These are phyloP conservation scores for Oryza officinalis DNA, from an alignment of 176 grass and related monocot genomes.

Conservation along the genomic window DNA sequence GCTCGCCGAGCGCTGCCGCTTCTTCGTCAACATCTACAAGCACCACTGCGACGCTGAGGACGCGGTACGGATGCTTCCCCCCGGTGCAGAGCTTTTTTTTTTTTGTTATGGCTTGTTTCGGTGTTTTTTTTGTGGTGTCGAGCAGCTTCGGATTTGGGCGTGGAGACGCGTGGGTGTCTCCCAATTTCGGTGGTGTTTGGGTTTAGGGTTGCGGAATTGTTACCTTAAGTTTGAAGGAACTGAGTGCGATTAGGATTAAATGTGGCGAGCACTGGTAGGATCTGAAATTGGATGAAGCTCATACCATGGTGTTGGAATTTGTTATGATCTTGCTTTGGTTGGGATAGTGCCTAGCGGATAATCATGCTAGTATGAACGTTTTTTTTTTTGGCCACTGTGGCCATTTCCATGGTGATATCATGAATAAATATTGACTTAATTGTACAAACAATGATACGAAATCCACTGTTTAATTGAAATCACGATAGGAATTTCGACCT, in stretches of 20 bases:
- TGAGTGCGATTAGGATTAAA: constrained; percentile 37
- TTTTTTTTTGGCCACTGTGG: not conserved
- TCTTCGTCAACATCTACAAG: constrained; percentile 90
- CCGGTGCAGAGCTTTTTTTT: not conserved
- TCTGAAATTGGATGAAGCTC: constrained; percentile 46
- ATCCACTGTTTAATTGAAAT: constrained; percentile 26
- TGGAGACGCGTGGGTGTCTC: not conserved
- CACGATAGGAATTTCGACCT: constrained; percentile 8
- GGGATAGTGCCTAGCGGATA: not conserved
- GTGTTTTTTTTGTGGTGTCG: not conserved
- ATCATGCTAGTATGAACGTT: constrained; percentile 10
- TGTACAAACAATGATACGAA: not conserved
- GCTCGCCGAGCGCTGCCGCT: constrained; percentile 70
- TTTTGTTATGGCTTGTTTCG: constrained; percentile 15
- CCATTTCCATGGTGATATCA: constrained; percentile 18
- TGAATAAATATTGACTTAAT: constrained; percentile 12
- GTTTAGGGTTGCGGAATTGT: constrained; percentile 53
- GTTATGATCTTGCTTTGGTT: constrained; percentile 10
- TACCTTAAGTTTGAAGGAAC: not conserved
- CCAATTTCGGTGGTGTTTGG: constrained; percentile 29
- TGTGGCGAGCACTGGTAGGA: constrained; percentile 42
- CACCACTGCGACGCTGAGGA: constrained; percentile 99
- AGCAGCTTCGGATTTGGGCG: constrained; percentile 30
- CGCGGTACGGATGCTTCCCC: constrained; percentile 55
- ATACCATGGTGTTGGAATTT: constrained; percentile 14